Evolutionary conservation across 2,329 filamentous ascomycete genomes (phyloP).

Genomic region (Fusarium lateritium): DNA sequence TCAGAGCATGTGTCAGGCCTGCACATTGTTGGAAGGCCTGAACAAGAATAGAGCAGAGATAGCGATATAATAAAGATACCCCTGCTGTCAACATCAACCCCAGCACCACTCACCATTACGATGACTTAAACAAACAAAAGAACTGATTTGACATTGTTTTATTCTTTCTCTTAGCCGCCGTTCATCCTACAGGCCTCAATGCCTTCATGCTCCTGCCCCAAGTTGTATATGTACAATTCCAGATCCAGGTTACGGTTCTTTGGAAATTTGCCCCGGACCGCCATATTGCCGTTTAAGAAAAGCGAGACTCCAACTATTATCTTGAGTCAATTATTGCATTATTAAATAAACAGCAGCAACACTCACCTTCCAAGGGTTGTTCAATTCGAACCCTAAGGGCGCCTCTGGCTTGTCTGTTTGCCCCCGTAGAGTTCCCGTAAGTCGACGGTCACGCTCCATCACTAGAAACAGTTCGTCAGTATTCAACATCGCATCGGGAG

Average conservation of each 20-base stretch:
- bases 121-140: background rate
- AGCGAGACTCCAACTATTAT: constrained; percentile 68
- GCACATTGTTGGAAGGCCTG: constrained; percentile 87
- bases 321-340: constrained; percentile 2
- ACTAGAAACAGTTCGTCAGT: constrained; percentile 58
- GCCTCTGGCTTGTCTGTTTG: constrained; percentile 70
- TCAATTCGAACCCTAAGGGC: constrained; percentile 73
- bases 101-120: background rate
- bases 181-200: constrained; percentile 11
- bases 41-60: constrained; percentile 83
- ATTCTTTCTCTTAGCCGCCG: constrained; percentile 33
- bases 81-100: constrained; percentile 1
- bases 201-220: constrained; percentile 16
- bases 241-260: constrained; percentile 23
- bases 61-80: constrained; percentile 59
- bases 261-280: constrained; percentile 23
- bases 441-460: constrained; percentile 75
- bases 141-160: constrained; percentile 20
- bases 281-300: constrained; percentile 55
- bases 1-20: constrained; percentile 94
- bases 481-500: background rate
- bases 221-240: constrained; percentile 45
- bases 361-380: constrained; percentile 75
- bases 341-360: background rate
- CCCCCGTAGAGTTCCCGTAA: constrained; percentile 72